Evolutionary conservation across 2,329 filamentous ascomycete genomes (phyloP).

Genomic region (Microcyclosporella mali): DNA sequence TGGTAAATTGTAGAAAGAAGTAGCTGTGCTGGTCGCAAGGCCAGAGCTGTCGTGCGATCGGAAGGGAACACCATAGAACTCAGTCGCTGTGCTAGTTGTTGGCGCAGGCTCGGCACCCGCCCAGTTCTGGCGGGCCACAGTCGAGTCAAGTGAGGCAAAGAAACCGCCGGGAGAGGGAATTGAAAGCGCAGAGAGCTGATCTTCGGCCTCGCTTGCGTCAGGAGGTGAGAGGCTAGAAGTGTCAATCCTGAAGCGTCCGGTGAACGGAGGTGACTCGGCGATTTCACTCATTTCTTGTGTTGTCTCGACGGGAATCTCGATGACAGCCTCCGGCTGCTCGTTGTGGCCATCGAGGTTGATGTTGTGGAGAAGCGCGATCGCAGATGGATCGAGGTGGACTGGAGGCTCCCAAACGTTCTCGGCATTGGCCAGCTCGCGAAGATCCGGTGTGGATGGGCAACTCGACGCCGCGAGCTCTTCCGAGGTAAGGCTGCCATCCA

Average conservation of each 20-base stretch:
- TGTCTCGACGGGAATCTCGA: conserved; percentile 45
- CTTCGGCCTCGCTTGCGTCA: conserved; percentile 50
- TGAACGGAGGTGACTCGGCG: conserved; percentile 40
- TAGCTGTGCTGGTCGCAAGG: conserved; percentile 73
- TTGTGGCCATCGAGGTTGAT: conserved; percentile 50
- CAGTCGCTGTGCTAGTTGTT: conserved; percentile 83
- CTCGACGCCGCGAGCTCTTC: conserved; percentile 80
- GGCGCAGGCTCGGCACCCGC: conserved; percentile 57
- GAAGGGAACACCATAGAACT: conserved; percentile 86
- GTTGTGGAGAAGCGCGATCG: conserved; percentile 72
- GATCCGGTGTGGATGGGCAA: conserved; percentile 75
- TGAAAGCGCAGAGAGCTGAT: conserved; percentile 64
- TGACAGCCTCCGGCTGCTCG: conserved; percentile 26
- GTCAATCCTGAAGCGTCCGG: conserved; percentile 39
- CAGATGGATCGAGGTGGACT: conserved; percentile 64
- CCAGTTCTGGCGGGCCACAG: conserved; percentile 71
- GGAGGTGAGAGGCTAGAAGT: conserved; percentile 24
- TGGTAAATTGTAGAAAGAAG: conserved; percentile 81
- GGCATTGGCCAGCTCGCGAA: conserved; percentile 48
- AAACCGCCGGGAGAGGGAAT: conserved; percentile 90
- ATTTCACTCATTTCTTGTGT: conserved; percentile 55
- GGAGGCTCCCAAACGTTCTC: conserved; percentile 59
- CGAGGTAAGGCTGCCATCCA: conserved; percentile 82
- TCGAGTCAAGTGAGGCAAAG: conserved; percentile 75
- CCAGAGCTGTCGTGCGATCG: conserved; percentile 29